phyloP scores from a whole-genome alignment of 2,329 filamentous ascomycete species.

The Chaetomiaceae sp. region DNA sequence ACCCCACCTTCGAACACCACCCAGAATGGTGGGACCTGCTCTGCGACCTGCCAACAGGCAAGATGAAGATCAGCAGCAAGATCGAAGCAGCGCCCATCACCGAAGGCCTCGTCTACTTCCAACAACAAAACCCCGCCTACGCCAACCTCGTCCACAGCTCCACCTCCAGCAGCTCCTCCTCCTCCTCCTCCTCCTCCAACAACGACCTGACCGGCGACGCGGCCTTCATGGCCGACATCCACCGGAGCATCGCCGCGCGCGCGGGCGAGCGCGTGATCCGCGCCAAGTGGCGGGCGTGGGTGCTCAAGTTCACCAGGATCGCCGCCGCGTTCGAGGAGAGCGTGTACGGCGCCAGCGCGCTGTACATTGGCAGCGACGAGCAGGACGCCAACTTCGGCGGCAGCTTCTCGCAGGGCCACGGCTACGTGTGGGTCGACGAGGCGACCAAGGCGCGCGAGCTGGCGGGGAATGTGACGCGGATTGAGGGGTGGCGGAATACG shows the following conservation, averaged over 20 bases:
- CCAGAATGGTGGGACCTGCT: slow-evolving; percentile 98
- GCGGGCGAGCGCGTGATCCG: slow-evolving; percentile 87
- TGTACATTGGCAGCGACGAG: slow-evolving; percentile 79
- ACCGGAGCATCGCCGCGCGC: slow-evolving; percentile 76
- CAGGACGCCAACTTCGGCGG: slow-evolving; percentile 50
- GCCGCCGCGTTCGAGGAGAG: slow-evolving; percentile 92
- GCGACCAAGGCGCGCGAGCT: slow-evolving; percentile 76
- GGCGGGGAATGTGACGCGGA: slow-evolving; percentile 83
- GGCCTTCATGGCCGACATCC: slow-evolving; percentile 82
- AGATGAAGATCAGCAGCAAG: slow-evolving; percentile 88
- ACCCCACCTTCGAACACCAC: slow-evolving; percentile 91
- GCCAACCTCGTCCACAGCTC: slow-evolving; percentile 45
- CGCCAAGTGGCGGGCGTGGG: slow-evolving; percentile 90
- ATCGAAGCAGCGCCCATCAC: slow-evolving; percentile 78
- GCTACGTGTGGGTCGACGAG: slow-evolving; percentile 92
- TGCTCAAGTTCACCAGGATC: slow-evolving; percentile 89
- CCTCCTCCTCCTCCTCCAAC: slow-evolving; percentile 44
- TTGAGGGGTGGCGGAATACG: slow-evolving; percentile 96
- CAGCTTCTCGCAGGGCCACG: slow-evolving; percentile 59
- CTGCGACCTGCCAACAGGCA: slow-evolving; percentile 85
- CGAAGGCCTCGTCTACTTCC: slow-evolving; percentile 82
- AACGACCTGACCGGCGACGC: slow-evolving; percentile 78
- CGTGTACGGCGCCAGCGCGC: slow-evolving; percentile 86
- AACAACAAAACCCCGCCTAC: slow-evolving; percentile 66
- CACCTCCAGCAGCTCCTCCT: slow-evolving; percentile 29